Percentiles rank a stretch among this genome's conserved stretches.
Conservation (phyloP, 257 asterid genomes). For the Dorcoceras hygrometricum region DNA sequence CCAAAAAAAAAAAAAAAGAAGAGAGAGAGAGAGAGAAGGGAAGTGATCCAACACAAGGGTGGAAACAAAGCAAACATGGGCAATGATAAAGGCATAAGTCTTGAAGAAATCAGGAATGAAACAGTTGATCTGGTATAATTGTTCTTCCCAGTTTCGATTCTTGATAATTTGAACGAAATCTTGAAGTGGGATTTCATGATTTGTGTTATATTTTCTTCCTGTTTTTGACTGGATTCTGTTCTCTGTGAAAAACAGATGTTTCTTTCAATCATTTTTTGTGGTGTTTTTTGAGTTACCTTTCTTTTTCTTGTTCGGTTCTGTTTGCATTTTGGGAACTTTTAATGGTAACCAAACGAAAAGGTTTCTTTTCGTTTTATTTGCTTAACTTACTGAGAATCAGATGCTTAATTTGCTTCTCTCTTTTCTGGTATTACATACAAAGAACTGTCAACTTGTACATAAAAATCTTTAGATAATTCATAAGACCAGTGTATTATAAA, state of each 20-base stretch:
- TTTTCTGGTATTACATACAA: neutral
- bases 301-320: too few species aligned
- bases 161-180: neutral
- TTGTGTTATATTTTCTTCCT: neutral
- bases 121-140: conserved; percentile 63
- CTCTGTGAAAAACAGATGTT: neutral
- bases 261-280: too few species aligned
- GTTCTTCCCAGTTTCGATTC: neutral
- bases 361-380: too few species aligned
- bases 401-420: neutral
- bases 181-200: conserved; percentile 14
- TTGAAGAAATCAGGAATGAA: conserved; percentile 76
- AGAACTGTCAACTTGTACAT: neutral
- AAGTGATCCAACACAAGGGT: too few species aligned
- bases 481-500: neutral
- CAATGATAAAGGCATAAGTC: conserved; percentile 43
- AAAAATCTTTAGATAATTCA: too few species aligned
- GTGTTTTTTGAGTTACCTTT: too few species aligned
- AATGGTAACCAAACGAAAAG: too few species aligned
- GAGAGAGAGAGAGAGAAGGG: too few species aligned
- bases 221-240: neutral
- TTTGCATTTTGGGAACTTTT: too few species aligned
- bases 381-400: neutral
- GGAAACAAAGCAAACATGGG: conserved; percentile 35
- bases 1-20: too few species aligned